These are phyloP conservation scores for Gossypium thurberi DNA, from an alignment of 345 rosid genomes.

Conservation along the genomic window DNA sequence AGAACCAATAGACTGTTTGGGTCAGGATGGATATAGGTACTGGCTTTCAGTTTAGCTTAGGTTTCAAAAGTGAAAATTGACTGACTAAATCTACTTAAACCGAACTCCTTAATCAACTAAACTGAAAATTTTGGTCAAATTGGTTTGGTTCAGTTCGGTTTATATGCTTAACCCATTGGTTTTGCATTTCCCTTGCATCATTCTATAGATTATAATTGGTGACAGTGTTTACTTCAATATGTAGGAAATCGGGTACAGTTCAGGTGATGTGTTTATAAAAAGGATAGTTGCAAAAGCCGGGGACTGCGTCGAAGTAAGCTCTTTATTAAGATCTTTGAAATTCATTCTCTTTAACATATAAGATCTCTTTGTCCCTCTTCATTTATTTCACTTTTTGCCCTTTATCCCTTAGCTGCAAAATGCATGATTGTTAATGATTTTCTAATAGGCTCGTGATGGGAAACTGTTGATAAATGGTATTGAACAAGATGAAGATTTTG, in stretches of 20 bases:
- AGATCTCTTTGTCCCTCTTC: constrained; percentile 14
- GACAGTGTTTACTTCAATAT: constrained; percentile 10
- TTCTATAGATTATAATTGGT: not conserved
- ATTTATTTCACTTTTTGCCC: not conserved
- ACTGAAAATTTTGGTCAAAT: too few species aligned
- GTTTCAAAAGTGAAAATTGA: too few species aligned
- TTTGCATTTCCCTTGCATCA: not conserved
- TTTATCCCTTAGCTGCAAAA: not conserved
- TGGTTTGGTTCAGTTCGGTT: too few species aligned
- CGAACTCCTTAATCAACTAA: too few species aligned
- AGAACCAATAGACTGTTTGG: too few species aligned
- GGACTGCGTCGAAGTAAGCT: constrained; percentile 75
- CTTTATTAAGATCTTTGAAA: not conserved
- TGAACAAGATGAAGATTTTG: constrained; percentile 56
- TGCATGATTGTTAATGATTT: constrained; percentile 9
- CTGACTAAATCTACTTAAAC: too few species aligned
- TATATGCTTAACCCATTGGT: too few species aligned
- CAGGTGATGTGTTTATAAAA: constrained; percentile 72
- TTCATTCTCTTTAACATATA: not conserved
- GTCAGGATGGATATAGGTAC: too few species aligned
- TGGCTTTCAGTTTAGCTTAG: too few species aligned
- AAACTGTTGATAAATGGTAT: constrained; percentile 64
- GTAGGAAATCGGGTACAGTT: constrained; percentile 61
- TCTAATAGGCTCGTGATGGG: constrained; percentile 59
- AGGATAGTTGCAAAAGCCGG: constrained; percentile 91